Base-by-base conservation (phyloP, 805 yeast species). In the Candida schatavii region DNA sequence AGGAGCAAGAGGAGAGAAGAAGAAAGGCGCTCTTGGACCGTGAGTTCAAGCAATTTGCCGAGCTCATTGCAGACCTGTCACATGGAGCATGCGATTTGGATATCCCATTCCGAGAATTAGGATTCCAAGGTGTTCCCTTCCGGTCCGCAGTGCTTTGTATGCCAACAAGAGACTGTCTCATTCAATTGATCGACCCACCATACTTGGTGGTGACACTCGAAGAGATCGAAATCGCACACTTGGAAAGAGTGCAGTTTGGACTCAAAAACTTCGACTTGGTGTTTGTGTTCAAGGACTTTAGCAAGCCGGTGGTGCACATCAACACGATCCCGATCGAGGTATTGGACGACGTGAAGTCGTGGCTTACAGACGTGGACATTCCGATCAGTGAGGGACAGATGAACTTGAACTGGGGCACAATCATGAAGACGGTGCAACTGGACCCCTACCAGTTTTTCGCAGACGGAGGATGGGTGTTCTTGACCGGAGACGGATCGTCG, bases 321-420 rank as follows among this genome's bases (percentile, higher is more conserved):
- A 91, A 91, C 62, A 89, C 98, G 3, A 88, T 93, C 45, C 97
- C 98, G 28, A 88, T 89, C 79, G 95, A 86, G 55, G 75, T 85
- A 41, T 69, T 93, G 43, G 99, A 93, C 59, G 91, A 86, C 59
- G 86, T 93, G 47, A 93, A 91, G 64, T 88, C 88, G 39, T 93
- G 99, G 99, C 72, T 93, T 45, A 88, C 96, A n/a, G 96, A 93
- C 61, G 96, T 93, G 57, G 99, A 93, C 62, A 85, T 93, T 48
- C 96, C 99, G 29, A 83, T 77, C 69, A 85, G 90, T 58, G 97
- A 89, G 56, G 97, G 97, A 41, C 90, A 95, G 35, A 85, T 93
- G 68, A 91, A 91, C 69, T 81, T 93, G 78, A 89, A 88, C 68
- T 93, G 99, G 99, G 73, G 81, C 11, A 83, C 89, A 19, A 90